Percentiles rank a stretch among this genome's conserved stretches.
Evolutionary conservation across 306 rosid genomes (phyloP).

Genomic region (Macrotyloma uniflorum): DNA sequence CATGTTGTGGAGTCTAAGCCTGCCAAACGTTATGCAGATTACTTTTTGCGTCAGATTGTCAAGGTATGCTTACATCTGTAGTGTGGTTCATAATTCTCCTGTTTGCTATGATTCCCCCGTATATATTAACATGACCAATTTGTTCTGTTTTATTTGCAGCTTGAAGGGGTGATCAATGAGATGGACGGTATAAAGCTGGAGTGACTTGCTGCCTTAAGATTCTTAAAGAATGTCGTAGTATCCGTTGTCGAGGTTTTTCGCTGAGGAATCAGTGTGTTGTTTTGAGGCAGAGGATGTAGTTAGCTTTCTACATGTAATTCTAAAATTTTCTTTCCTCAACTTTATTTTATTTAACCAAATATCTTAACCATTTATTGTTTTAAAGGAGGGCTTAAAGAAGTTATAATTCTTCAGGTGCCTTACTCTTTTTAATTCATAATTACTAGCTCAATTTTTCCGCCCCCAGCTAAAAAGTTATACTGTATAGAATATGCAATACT

Average conservation of each 20-base stretch:
- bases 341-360: conserved; percentile 34
- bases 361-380: conserved; percentile 19
- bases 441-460: neutral
- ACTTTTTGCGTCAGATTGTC: conserved; percentile 86
- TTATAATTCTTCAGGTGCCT: neutral
- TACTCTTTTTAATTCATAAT: neutral
- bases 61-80: conserved; percentile 55
- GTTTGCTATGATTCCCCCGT: neutral
- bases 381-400: conserved; percentile 26
- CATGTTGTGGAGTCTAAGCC: conserved; percentile 76
- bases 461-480: neutral
- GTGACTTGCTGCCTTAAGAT: conserved; percentile 39
- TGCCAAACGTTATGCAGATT: conserved; percentile 79
- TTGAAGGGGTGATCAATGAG: conserved; percentile 81
- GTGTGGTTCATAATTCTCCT: neutral
- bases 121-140: neutral
- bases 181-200: conserved; percentile 85
- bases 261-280: neutral
- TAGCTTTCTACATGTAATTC: conserved; percentile 43
- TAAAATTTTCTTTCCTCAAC: neutral
- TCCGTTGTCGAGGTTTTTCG: conserved; percentile 22
- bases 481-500: neutral
- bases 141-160: conserved; percentile 49
- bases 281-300: conserved; percentile 46
- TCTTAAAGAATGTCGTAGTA: neutral